phyloP scores from a whole-genome alignment of 352 stramenopile species.

The Phytophthora pluvialis region DNA sequence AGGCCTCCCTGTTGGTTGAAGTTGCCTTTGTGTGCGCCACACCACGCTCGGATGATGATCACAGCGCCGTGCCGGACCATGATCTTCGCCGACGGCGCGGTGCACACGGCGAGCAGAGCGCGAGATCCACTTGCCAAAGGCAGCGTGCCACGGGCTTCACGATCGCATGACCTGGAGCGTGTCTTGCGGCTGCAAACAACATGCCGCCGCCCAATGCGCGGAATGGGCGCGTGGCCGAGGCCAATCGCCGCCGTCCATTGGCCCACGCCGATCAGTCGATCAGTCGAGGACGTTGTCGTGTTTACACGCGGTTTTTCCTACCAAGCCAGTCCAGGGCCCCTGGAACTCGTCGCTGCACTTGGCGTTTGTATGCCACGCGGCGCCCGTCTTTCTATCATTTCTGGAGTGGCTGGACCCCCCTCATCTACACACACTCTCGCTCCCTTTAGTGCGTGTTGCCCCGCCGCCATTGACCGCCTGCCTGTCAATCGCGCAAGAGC shows the following conservation, averaged over 20 bases:
- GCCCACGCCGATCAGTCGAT: neutral
- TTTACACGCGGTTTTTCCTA: constrained; percentile 5
- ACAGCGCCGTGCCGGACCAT: neutral
- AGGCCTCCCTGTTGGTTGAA: constrained; percentile 9
- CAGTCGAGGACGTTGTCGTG: neutral
- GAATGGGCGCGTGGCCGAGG: constrained; percentile 17
- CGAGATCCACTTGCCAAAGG: constrained; percentile 26
- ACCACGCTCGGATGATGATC: constrained; percentile 20
- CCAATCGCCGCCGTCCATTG: constrained; percentile 6
- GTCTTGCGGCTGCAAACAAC: constrained; percentile 11
- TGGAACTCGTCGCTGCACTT: constrained; percentile 22
- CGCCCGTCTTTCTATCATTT: constrained; percentile 15
- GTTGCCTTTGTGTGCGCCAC: constrained; percentile 18
- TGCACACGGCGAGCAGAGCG: constrained; percentile 24
- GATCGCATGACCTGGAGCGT: constrained; percentile 19
- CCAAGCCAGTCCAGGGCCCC: constrained; percentile 9
- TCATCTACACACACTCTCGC: constrained; percentile 1
- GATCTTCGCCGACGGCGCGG: constrained; percentile 11
- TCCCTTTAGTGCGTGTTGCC: constrained; percentile 19
- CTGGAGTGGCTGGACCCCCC: constrained; percentile 10
- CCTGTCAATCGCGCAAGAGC: constrained; percentile 10
- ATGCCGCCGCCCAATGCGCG: constrained; percentile 29
- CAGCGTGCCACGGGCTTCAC: constrained; percentile 21
- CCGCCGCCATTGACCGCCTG: constrained; percentile 8
- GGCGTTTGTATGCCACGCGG: neutral